A percentile compares a stretch with the other conserved stretches of the same genome.
Evolutionary conservation across 805 yeast genomes (phyloP).

Genomic region (Pichia scutulata): DNA sequence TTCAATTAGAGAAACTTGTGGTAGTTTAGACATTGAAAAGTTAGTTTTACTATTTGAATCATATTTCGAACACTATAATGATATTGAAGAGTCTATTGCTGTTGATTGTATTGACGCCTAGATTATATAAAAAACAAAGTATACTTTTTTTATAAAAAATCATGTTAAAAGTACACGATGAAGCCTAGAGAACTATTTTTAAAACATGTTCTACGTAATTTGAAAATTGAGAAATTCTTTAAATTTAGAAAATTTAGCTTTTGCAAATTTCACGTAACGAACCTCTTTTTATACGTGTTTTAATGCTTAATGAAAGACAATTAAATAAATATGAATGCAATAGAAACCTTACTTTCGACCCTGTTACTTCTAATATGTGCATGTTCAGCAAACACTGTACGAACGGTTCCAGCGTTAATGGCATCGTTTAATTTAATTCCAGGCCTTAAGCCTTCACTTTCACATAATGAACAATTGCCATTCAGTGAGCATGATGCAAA

Average conservation of each 20-base stretch:
- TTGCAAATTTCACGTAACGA: not conserved
- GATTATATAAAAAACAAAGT: too few species aligned
- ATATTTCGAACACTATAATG: slow-evolving; percentile 43
- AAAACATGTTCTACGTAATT: too few species aligned
- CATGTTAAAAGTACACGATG: too few species aligned
- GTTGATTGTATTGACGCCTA: slow-evolving; percentile 2
- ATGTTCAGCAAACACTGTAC: not conserved
- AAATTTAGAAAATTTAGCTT: not conserved
- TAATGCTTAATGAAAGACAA: not conserved
- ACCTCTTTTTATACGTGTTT: not conserved
- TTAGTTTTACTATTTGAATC: slow-evolving; percentile 55
- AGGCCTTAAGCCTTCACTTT: slow-evolving; percentile 22
- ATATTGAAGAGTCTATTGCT: slow-evolving; percentile 30
- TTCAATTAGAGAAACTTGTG: slow-evolving; percentile 87
- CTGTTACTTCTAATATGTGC: not conserved
- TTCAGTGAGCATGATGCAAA: slow-evolving; percentile 21
- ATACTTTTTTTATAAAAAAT: too few species aligned
- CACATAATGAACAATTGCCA: slow-evolving; percentile 27
- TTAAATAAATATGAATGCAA: not conserved
- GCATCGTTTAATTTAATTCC: slow-evolving; percentile 24
- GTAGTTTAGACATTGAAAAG: slow-evolving; percentile 60
- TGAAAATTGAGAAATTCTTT: not conserved
- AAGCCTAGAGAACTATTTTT: too few species aligned
- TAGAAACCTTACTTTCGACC: not conserved
- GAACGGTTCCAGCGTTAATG: slow-evolving; percentile 21